These are phyloP conservation scores for Ophiostoma ulmi DNA, from an alignment of 2,329 filamentous ascomycete species.

Conservation along the genomic window DNA sequence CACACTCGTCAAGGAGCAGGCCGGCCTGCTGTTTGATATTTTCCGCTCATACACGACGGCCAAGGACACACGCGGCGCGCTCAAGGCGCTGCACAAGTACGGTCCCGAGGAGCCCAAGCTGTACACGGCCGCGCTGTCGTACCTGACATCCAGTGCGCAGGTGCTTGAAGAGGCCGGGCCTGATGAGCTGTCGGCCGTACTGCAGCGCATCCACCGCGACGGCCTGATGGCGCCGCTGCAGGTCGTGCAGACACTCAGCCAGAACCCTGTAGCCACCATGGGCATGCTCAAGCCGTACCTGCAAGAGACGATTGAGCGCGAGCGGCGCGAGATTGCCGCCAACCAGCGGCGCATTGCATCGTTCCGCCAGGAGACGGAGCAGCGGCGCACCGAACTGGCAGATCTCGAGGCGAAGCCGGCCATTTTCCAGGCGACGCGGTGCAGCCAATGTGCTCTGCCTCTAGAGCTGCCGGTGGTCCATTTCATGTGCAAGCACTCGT, in stretches of 20 bases:
- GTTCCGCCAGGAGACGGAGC: conserved; percentile 76
- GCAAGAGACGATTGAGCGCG: conserved; percentile 78
- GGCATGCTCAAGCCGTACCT: conserved; percentile 95
- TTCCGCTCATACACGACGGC: conserved; percentile 93
- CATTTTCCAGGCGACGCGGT: conserved; percentile 86
- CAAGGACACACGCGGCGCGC: conserved; percentile 83
- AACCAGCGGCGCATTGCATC: conserved; percentile 79
- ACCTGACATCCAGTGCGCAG: conserved; percentile 79
- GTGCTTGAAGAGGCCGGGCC: conserved; percentile 79
- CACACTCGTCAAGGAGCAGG: conserved; percentile 87
- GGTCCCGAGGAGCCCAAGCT: conserved; percentile 85
- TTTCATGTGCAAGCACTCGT: conserved; percentile 94
- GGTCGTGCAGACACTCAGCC: conserved; percentile 84
- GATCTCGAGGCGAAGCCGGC: conserved; percentile 74
- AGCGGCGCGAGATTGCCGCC: conserved; percentile 73
- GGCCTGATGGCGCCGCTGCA: conserved; percentile 92
- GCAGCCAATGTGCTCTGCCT: conserved; percentile 70
- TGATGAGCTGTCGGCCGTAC: conserved; percentile 72
- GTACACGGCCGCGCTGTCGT: conserved; percentile 86
- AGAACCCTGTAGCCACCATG: conserved; percentile 76
- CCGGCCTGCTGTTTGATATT: conserved; percentile 87
- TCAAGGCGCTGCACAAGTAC: conserved; percentile 86
- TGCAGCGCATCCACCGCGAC: conserved; percentile 83
- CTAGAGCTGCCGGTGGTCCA: conserved; percentile 88
- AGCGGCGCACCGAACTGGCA: conserved; percentile 71